phyloP scores from a whole-genome alignment of 371 early-diverging fungal genomes.

The Chytridiales sp. region DNA sequence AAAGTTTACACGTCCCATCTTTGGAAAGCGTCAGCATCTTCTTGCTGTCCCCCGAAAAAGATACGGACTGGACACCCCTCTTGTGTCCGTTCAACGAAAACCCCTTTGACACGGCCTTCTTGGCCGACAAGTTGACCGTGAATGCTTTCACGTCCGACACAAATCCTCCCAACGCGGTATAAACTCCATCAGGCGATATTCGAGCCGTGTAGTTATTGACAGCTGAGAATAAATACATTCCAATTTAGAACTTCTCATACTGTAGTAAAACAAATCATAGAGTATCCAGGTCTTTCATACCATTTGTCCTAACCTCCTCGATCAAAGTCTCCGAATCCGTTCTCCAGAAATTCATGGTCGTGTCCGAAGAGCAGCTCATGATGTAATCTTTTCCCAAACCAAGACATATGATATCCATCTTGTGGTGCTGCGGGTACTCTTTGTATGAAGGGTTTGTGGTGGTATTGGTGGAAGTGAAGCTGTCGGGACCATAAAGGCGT shows the following conservation, averaged over 20 bases:
- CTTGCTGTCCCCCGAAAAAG: not conserved
- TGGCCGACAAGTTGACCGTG: not conserved
- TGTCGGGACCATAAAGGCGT: too few species aligned
- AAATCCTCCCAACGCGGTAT: constrained; percentile 2
- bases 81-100: not conserved
- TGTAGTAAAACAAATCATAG: too few species aligned
- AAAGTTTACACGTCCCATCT: constrained; percentile 6
- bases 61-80: not conserved
- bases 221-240: not conserved
- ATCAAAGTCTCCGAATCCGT: not conserved
- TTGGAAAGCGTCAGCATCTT: constrained; percentile 1
- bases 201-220: not conserved
- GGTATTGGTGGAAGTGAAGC: too few species aligned
- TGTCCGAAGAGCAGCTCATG: not conserved
- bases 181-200: not conserved
- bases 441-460: too few species aligned
- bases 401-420: not conserved
- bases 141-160: not conserved
- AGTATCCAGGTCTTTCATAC: too few species aligned
- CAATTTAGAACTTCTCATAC: too few species aligned
- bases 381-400: not conserved
- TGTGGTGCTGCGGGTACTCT: not conserved
- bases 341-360: constrained; percentile 11
- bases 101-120: too few species aligned
- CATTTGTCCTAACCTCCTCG: constrained; percentile 1